Percentiles rank a stretch among this genome's conserved stretches.
These are phyloP conservation scores for Penicillium sp. DNA, from an alignment of 2,329 filamentous ascomycete species.

Conservation along the genomic window DNA sequence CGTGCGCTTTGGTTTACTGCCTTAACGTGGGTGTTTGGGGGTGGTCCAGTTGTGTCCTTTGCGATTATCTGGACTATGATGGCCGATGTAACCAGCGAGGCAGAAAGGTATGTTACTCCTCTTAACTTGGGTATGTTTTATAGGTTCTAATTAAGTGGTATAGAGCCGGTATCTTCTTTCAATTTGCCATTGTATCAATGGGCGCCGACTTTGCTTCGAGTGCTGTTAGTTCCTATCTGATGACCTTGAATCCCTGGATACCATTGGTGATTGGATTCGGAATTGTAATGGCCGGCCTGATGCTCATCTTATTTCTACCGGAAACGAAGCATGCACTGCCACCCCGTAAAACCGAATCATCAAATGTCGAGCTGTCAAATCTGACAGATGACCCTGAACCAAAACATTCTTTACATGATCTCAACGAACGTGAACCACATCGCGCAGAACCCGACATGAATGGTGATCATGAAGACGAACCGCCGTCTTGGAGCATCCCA, in stretches of 20 bases:
- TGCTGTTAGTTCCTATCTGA: slow-evolving; percentile 41
- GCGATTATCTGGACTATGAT: slow-evolving; percentile 53
- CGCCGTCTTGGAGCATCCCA: slow-evolving; percentile 16
- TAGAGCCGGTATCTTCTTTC: slow-evolving; percentile 43
- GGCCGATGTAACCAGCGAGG: slow-evolving; percentile 49
- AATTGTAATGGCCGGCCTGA: slow-evolving; percentile 33
- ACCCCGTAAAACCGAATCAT: slow-evolving; percentile 6
- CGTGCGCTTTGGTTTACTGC: slow-evolving; percentile 50
- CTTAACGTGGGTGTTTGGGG: slow-evolving; percentile 47
- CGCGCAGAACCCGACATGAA: slow-evolving; percentile 20
- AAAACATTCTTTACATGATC: slow-evolving; percentile 10
- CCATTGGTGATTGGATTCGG: slow-evolving; percentile 39
- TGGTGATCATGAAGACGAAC: slow-evolving; percentile 13
- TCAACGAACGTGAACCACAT: slow-evolving; percentile 10
- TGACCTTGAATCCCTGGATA: slow-evolving; percentile 42
- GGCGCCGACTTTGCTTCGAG: slow-evolving; percentile 41
- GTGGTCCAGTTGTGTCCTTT: slow-evolving; percentile 48
- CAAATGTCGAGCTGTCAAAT: slow-evolving; percentile 32
- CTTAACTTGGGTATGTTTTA: slow-evolving; percentile 7
- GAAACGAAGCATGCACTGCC: slow-evolving; percentile 39
- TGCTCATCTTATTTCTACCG: slow-evolving; percentile 35
- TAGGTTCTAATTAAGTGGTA: slow-evolving; percentile 9
- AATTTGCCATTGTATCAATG: slow-evolving; percentile 41
- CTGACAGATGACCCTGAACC: slow-evolving; percentile 19
- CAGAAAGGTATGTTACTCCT: slow-evolving; percentile 36